Evolutionary conservation across 495 filamentous ascomycete species (phyloP), one percentile per base, ranked within the genome.

Genomic region (Neurospora sp.): DNA sequence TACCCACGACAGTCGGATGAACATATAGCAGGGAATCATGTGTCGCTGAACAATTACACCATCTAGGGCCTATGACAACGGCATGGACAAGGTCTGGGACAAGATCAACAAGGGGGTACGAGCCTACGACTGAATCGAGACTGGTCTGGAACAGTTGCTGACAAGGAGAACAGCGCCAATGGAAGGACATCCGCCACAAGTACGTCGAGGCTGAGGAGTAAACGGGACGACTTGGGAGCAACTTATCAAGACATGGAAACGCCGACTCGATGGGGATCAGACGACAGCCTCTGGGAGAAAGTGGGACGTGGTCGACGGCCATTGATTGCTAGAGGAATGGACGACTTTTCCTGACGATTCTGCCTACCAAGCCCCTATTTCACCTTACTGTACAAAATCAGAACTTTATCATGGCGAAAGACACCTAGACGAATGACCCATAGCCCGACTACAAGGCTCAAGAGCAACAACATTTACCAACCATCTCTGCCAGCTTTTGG

Each of bases 101-200:
- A 84, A 82, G 80, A 83, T 93, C 76, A 99, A 99, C 88, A 86
- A 86, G 77, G 95, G 95, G 76, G 95, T 97, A 93, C 66, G 39
- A 71, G 11, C 12, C 38, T 39, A 66, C 62, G 46, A 37, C n/a
- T 31, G 4, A 2, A 44, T 35, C 38, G 31, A 46, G 70, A 71
- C 20, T 37, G 10, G 35, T 35, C 38, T 39, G 71, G 60, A 27
- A 40, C 27, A 71, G n/a, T 72, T 75, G 72, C 83, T 86, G 73
- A 83, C 77, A 69, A 69, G 49, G 46, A 72, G 78, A 73, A 81
- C 80, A 98, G 93, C 93, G 96, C 77, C 96, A 98, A 95, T 99
- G 96, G 96, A 98, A 98, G 88, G 96, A 98, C 83, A 98, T 99
- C 86, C 94, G 96, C 82, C 83, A 89, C 80, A 90, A 88, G 80